Evolutionary conservation across 2,329 filamentous ascomycete genomes (phyloP), one percentile per base, ranked within the genome.

Genomic region (Sclerotinia glacialis): DNA sequence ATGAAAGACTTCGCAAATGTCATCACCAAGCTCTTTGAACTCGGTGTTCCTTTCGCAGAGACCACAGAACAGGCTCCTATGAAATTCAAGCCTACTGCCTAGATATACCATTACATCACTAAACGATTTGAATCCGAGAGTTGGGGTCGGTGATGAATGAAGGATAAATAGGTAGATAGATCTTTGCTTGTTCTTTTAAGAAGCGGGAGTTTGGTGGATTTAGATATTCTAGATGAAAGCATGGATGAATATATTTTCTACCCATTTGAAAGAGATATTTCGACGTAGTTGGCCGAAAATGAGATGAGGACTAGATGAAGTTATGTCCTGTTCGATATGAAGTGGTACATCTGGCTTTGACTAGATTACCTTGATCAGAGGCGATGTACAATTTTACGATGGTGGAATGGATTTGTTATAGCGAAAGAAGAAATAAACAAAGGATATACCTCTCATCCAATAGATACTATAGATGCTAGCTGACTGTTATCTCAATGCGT

Each of bases 1-100:
- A 98, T 98, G 86, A 89, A 89, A 79, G 94, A 98, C 78, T 99
- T 98, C 78, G 83, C 88, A 16, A 85, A 87, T 49, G 93, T 89
- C 62, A 83, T 94, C 67, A 80, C 85, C 73, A 94, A 89, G 83
- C 86, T 99, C 59, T 94, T 98, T 73, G 94, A 98, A 85, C 87
- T 97, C 18, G 94, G 94, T 74, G 94, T 98, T 68, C 93, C 94
- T 46, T 98, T 97, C 78, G 79, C 86, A 73, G 85, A 86, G 78
- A 84, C 84, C 73, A 78, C 79, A 18, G 83, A 89, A 78, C 83
- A 83, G 75, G 78, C 80, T 56, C 78, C 80, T 71, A 89, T 83
- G 79, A 82, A 80, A 72, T 86, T 94, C 81, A 92, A 92, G 86
- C 77, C 82, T 46, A 74, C 72, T 62, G 73, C 74, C 54, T 78